These are phyloP conservation scores for Rhynchospora breviuscula DNA, from an alignment of 176 grass and related monocot genomes.

Conservation along the genomic window DNA sequence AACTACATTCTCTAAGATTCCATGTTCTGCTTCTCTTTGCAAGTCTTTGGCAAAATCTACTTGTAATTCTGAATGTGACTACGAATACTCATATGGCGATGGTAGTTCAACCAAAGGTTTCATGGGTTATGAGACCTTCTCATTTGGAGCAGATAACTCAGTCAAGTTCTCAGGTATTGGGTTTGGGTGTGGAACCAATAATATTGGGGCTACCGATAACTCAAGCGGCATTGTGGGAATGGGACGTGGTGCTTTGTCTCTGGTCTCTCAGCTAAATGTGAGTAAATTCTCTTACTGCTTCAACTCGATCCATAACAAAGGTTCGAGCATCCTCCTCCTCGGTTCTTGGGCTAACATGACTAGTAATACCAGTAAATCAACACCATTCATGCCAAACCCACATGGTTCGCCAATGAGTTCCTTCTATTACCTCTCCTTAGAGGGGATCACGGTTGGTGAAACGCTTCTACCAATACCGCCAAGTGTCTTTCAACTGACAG, in stretches of 20 bases:
- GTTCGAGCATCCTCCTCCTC: conserved; percentile 36
- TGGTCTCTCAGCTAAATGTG: conserved; percentile 43
- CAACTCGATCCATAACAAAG: conserved; percentile 22
- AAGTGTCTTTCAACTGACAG: conserved; percentile 29
- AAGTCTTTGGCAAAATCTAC: conserved; percentile 10
- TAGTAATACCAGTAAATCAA: conserved; percentile 28
- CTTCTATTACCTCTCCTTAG: conserved; percentile 57
- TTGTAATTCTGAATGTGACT: conserved; percentile 16
- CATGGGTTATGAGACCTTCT: conserved; percentile 34
- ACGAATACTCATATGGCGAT: conserved; percentile 26
- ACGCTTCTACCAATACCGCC: conserved; percentile 22
- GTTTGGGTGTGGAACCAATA: conserved; percentile 51
- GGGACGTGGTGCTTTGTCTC: conserved; percentile 33
- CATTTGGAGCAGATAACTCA: conserved; percentile 7
- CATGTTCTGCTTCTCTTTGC: conserved; percentile 37
- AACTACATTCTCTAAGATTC: conserved; percentile 34
- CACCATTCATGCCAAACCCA: conserved; percentile 36
- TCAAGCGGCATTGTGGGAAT: conserved; percentile 41
- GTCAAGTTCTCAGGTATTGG: conserved; percentile 10
- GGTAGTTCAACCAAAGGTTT: conserved; percentile 29
- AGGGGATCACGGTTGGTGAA: conserved; percentile 40
- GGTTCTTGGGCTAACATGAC: conserved; percentile 39
- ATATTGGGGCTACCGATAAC: conserved; percentile 30
- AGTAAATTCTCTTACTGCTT: conserved; percentile 58
- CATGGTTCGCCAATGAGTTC: not conserved